Base-by-base conservation (phyloP, 1,284 basidiomycete species). In the Phellopilus nigrolimitatus region DNA sequence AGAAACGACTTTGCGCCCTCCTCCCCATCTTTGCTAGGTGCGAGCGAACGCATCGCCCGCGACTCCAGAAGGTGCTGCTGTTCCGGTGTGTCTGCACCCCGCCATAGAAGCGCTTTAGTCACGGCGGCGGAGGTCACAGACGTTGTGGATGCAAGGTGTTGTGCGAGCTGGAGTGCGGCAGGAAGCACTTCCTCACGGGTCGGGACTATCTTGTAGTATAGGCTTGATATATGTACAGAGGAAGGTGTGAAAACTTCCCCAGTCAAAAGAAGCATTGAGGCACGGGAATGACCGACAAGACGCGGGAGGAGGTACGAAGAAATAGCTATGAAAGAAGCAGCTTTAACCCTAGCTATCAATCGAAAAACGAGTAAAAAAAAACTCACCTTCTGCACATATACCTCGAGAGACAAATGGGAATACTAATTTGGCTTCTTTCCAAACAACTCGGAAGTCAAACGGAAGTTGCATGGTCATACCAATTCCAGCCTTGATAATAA, bases 321-420 rank as follows among this genome's bases (percentile, higher is more conserved):
- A 10, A 67, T 68, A 8, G 76, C 79, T 80, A 49, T 36, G 37
- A 10, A 17, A 34, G 12, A 21, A 15, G 17, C 42, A 15, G 45
- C 17, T n/a, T n/a, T 21, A 4, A 34, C 12, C 37, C 19, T 22
- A 19, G 8, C n/a, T n/a, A n/a, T n/a, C n/a, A n/a, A 36, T 27
- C 17, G 28, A 24, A 24, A 19, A 13, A 12, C 17, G 21, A 22
- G 21, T n/a, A 17, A 25, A 21, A 22, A 39, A 30, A 8, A 8
- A 57, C 61, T 25, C 53, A 73, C 76, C 76, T 71, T 80, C 78
- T 7, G 77, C 69, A 4, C 67, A 65, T 25, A 80, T 78, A 3
- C 78, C 78, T 3, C 76, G 72, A 2, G 76, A 71, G 22, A 80
- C 72, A 57, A 80, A 80, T 1, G 78, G 78, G 51, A 79, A 72